Evolutionary conservation across 208 protist species (phyloP), one percentile per base, ranked within the genome.

Genomic region (Crithidia fasciculata): DNA sequence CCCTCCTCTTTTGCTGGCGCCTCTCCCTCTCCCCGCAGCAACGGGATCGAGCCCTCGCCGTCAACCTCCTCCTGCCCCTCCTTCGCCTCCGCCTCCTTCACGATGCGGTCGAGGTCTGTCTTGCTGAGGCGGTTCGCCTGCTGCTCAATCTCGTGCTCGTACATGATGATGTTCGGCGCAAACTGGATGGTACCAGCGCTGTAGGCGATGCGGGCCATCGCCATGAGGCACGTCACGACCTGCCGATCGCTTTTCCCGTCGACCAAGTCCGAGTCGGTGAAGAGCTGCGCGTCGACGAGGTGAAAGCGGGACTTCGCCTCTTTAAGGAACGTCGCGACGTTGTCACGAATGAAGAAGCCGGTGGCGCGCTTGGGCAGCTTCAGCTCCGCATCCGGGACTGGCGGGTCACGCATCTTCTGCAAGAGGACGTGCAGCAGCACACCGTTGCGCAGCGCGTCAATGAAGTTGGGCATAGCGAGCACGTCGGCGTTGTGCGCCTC

Each of bases 271-370:
- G 87, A 86, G 70, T 86, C 86, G 36, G 84, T 93, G 74, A 95
- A 95, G 4, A 93, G 67, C 44, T 91, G 82, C 40, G 83, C 81
- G 43, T 91, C 86, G 4, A 82, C 47, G 10, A 95, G 76, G 36
- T 78, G 47, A 63, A 82, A 95, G 5, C 57, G 76, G 44, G 54
- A 57, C 12, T 75, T 61, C 4, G 80, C 87, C 36, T 83, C 62
- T 19, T 66, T 72, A 4, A 95, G 67, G 64, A 93, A 95, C 12
- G 59, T 69, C 9, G 76, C 75, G 15, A 95, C 88, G 80, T 89
- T 93, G 67, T 95, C 91, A 41, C 91, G 91, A 12, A 83, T 83
- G 45, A 84, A 93, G 67, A 95, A 95, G 10, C 91, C 91, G 5
- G 57, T 85, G 5, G 63, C 65, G 10, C 88, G 79, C 64, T 86